phyloP scores from a whole-genome alignment of 257 asterid species.

The Nicotiana undulata region DNA sequence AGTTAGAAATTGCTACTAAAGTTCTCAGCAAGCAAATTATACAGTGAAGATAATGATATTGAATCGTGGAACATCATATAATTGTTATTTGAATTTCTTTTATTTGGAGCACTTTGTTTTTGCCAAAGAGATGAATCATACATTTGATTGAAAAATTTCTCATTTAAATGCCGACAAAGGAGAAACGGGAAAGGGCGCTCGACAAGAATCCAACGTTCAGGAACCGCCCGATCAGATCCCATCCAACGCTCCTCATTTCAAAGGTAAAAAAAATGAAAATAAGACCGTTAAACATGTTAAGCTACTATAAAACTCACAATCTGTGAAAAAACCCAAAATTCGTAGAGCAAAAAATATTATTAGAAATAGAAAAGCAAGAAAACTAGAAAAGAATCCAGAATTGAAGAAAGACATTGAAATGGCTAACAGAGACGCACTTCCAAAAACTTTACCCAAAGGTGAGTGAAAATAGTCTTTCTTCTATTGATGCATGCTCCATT shows the following conservation, averaged over 20 bases:
- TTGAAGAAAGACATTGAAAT: not conserved
- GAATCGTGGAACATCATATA: too few relatives aligned
- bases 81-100: too few relatives aligned
- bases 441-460: not conserved
- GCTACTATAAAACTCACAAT: not conserved
- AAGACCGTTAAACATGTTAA: not conserved
- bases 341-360: not conserved
- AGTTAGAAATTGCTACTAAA: too few relatives aligned
- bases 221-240: not conserved
- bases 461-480: not conserved
- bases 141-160: too few relatives aligned
- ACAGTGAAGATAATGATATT: too few relatives aligned
- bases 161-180: too few relatives aligned
- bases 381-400: not conserved
- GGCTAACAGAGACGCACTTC: not conserved
- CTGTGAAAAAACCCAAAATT: not conserved
- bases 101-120: too few relatives aligned
- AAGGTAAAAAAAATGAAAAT: not conserved
- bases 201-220: not conserved
- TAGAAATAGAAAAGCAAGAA: not conserved
- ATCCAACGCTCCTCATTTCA: not conserved
- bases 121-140: too few relatives aligned
- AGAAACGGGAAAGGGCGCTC: too few relatives aligned
- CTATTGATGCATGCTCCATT: too few relatives aligned
- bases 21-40: too few relatives aligned